Conservation (phyloP, 139 green algal genomes). For the Chlamydomonas incerta region DNA sequence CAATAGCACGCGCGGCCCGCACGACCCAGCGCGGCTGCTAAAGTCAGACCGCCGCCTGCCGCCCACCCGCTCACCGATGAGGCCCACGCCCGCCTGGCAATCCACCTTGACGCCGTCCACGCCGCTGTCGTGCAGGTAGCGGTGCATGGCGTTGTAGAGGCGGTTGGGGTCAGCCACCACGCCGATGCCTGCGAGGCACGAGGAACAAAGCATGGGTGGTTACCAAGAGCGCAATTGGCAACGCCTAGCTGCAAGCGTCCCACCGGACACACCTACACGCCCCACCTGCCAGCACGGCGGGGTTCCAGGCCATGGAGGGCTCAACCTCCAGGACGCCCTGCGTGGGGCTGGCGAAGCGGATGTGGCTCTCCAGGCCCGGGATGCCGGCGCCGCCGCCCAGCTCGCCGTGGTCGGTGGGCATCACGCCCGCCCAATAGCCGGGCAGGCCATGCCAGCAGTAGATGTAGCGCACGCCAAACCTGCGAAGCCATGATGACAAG, state of each 20-base stretch:
- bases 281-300: slow-evolving; percentile 51
- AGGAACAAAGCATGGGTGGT: too few species aligned
- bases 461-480: slow-evolving; percentile 78
- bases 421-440: slow-evolving; percentile 94
- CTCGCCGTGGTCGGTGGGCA: slow-evolving; percentile 52
- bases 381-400: slow-evolving; percentile 14
- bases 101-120: slow-evolving; percentile 97
- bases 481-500: background rate
- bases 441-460: slow-evolving; percentile 97
- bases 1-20: too few species aligned
- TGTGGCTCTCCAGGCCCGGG: slow-evolving; percentile 6
- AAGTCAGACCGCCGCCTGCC: too few species aligned
- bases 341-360: slow-evolving; percentile 15
- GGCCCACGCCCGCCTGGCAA: slow-evolving; percentile 79
- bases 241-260: too few species aligned
- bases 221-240: too few species aligned
- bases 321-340: slow-evolving; percentile 78
- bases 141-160: slow-evolving; percentile 94
- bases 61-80: slow-evolving; percentile 67
- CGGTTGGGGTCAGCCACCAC: slow-evolving; percentile 68
- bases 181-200: slow-evolving; percentile 72
- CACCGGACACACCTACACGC: too few species aligned
- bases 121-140: slow-evolving; percentile 82
- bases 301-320: slow-evolving; percentile 84
- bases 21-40: too few species aligned